These are phyloP conservation scores for Strobilomyces confusus DNA, from an alignment of 768 basidiomycete genomes.

Conservation along the genomic window DNA sequence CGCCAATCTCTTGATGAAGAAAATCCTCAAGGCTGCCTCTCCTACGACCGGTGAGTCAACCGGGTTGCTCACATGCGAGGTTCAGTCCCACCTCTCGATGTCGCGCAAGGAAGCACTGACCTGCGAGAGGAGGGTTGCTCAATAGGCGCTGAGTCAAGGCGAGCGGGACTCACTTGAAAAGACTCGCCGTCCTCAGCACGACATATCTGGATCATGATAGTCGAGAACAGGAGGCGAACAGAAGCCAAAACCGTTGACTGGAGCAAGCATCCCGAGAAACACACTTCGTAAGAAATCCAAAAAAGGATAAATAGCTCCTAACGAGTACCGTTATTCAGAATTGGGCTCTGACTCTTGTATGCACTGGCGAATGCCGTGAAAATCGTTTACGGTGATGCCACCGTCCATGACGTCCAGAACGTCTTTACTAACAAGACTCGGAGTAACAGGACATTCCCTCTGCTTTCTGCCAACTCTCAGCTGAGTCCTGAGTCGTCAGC, in stretches of 20 bases:
- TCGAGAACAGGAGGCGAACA: constrained; percentile 4
- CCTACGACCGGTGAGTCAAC: constrained; percentile 34
- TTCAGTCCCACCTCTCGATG: constrained; percentile 58
- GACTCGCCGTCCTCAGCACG: constrained; percentile 61
- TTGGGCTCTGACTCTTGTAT: too few species aligned
- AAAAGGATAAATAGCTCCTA: constrained; percentile 18
- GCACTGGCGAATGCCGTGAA: too few species aligned
- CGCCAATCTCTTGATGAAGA: constrained; percentile 65
- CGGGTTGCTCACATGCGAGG: neutral
- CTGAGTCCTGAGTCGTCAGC: too few species aligned
- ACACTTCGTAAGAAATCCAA: constrained; percentile 17
- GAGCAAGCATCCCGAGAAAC: constrained; percentile 3
- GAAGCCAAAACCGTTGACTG: neutral
- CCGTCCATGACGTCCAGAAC: too few species aligned
- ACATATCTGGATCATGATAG: constrained; percentile 58
- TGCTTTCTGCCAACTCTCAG: too few species aligned
- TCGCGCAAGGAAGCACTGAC: constrained; percentile 69
- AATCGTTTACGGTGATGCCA: too few species aligned
- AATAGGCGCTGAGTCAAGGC: neutral
- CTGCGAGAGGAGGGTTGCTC: constrained; percentile 7
- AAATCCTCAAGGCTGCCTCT: constrained; percentile 67
- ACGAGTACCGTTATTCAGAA: too few species aligned
- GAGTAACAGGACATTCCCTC: too few species aligned
- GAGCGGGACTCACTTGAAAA: constrained; percentile 43
- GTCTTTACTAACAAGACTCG: too few species aligned